A percentile compares a stretch with the other conserved stretches of the same genome.
Conservation (phyloP, 345 rosid species). For the Populus euphratica region DNA sequence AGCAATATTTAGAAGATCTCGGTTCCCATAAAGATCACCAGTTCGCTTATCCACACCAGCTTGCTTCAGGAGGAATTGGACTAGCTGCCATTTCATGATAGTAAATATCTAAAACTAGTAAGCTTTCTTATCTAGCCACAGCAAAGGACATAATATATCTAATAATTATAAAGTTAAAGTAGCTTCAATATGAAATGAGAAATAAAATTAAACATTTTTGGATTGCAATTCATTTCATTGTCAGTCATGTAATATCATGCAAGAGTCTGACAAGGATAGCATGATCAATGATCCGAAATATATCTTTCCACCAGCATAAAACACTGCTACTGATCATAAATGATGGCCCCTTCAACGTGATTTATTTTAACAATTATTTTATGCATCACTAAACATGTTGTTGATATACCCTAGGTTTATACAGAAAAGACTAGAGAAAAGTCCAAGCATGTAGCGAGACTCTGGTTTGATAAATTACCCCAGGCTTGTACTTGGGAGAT, state of each 20-base stretch:
- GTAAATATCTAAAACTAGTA: conserved; percentile 24
- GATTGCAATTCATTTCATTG: background rate
- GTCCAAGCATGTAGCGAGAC: background rate
- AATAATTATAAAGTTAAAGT: background rate
- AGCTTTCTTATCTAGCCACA: conserved; percentile 3
- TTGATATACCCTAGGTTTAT: background rate
- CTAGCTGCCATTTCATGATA: conserved; percentile 59
- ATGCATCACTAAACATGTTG: conserved; percentile 2
- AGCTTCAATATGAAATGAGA: background rate
- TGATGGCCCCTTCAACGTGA: background rate
- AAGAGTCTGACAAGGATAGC: background rate
- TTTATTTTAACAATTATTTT: background rate
- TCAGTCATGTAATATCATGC: background rate
- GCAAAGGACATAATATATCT: background rate
- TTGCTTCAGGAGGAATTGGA: conserved; percentile 90
- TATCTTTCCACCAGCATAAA: background rate
- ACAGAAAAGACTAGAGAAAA: background rate
- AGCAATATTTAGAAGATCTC: conserved; percentile 92
- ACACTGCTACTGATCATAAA: background rate
- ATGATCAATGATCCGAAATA: background rate
- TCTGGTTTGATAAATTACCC: conserved; percentile 50
- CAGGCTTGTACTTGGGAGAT: conserved; percentile 89
- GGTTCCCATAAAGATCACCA: conserved; percentile 92
- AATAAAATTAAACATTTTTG: background rate
- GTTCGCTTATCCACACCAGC: conserved; percentile 92